Percentiles rank a stretch among this genome's conserved stretches.
These are phyloP conservation scores for Pyronema omphalodes DNA, from an alignment of 495 filamentous ascomycete genomes.

Conservation along the genomic window DNA sequence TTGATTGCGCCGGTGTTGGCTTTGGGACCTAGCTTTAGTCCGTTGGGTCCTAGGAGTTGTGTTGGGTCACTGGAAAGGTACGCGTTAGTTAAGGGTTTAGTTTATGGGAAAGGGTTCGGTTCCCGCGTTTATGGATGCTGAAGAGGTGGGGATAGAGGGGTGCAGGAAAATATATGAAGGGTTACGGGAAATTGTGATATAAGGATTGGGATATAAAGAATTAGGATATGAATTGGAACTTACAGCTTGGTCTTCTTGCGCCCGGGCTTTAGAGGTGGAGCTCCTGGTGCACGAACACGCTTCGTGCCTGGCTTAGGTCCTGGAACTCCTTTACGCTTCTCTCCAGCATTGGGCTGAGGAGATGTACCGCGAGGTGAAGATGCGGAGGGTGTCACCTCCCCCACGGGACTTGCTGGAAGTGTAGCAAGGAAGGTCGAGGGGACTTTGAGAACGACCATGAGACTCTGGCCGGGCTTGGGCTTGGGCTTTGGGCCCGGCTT, in stretches of 20 bases:
- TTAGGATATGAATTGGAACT: constrained; percentile 27
- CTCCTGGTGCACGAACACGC: constrained; percentile 34
- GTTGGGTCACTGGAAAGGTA: constrained; percentile 4
- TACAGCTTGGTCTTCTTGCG: constrained; percentile 90
- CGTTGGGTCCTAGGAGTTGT: constrained; percentile 11
- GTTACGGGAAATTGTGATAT: too few relatives aligned
- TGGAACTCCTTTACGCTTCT: constrained; percentile 35
- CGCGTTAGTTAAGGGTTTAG: constrained; percentile 17
- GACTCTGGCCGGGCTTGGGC: constrained; percentile 19
- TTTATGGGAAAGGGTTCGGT: too few relatives aligned
- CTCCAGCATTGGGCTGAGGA: constrained; percentile 29
- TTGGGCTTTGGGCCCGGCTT: constrained; percentile 21
- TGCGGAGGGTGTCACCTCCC: background rate
- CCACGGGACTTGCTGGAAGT: background rate
- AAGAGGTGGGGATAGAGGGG: too few relatives aligned
- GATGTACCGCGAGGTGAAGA: constrained; percentile 5
- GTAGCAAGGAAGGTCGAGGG: constrained; percentile 29
- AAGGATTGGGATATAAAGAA: constrained; percentile 5
- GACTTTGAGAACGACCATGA: constrained; percentile 37
- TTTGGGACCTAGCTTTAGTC: constrained; percentile 76
- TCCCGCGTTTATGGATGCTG: too few relatives aligned
- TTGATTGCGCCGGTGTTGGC: constrained; percentile 97
- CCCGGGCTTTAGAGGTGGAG: constrained; percentile 55
- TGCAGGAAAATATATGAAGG: too few relatives aligned
- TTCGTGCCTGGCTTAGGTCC: constrained; percentile 45